A percentile compares a stretch with the other conserved stretches of the same genome.
phyloP scores from a whole-genome alignment of 2,329 filamentous ascomycete species.

The Pseudocercospora crystallina region DNA sequence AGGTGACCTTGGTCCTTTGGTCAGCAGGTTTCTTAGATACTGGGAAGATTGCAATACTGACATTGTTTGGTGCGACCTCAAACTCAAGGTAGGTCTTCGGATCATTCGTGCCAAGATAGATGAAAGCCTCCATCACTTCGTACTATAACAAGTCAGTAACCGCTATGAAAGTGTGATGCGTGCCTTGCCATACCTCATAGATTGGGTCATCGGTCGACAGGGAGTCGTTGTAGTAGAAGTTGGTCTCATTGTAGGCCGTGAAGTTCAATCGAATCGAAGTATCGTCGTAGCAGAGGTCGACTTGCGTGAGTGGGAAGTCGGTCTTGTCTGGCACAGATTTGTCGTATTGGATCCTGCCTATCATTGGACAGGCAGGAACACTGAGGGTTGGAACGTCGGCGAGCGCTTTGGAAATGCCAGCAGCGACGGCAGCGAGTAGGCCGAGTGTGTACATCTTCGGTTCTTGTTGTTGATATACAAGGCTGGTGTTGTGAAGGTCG shows the following conservation, averaged over 20 bases:
- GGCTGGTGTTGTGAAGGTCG: too few species aligned
- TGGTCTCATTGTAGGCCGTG: constrained; percentile 16
- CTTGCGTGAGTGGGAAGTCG: constrained; percentile 14
- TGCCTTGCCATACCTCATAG: not conserved
- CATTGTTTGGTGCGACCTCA: constrained; percentile 18
- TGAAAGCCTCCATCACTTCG: constrained; percentile 21
- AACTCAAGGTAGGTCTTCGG: constrained; percentile 19
- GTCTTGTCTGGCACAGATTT: constrained; percentile 9
- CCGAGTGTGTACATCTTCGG: too few species aligned
- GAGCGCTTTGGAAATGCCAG: too few species aligned
- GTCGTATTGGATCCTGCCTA: constrained; percentile 15
- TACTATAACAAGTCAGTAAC: not conserved
- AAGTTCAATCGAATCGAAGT: constrained; percentile 7
- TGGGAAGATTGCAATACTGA: not conserved
- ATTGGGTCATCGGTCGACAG: constrained; percentile 17
- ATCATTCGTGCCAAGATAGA: constrained; percentile 5
- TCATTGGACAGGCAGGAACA: constrained; percentile 15
- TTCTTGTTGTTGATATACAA: too few species aligned
- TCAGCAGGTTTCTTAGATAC: not conserved
- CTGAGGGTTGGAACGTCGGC: constrained; percentile 4
- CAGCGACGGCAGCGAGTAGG: not conserved
- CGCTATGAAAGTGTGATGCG: too few species aligned
- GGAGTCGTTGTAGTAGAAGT: constrained; percentile 17
- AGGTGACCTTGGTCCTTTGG: not conserved
- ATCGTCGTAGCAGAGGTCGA: constrained; percentile 17